Conservation (phyloP, 805 yeast genomes). For the Saccharomycopsis synnaedendra region DNA sequence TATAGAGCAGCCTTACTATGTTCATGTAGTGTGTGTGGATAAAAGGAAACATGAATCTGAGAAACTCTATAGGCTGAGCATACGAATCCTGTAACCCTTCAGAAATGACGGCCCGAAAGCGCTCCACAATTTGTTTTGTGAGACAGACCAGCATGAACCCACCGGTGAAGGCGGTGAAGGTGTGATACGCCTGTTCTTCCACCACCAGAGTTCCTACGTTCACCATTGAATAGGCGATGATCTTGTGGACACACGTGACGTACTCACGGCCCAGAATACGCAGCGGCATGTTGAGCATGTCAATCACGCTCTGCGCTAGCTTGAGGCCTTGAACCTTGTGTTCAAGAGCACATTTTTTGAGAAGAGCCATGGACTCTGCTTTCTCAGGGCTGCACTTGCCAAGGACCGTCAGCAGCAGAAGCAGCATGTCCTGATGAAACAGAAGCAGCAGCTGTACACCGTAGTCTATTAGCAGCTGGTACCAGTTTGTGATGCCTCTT, state of each 20-base stretch:
- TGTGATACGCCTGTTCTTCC: background rate
- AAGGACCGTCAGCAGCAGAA: background rate
- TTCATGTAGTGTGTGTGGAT: background rate
- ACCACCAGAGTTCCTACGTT: background rate
- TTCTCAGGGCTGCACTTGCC: background rate
- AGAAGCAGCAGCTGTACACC: background rate
- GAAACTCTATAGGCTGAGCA: background rate
- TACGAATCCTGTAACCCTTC: background rate
- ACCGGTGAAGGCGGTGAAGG: conserved; percentile 1
- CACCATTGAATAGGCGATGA: conserved; percentile 5
- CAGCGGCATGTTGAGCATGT: conserved; percentile 1
- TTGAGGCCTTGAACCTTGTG: conserved; percentile 2
- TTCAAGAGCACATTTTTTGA: background rate
- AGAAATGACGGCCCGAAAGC: background rate
- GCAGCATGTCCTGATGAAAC: conserved; percentile 2
- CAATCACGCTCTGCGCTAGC: conserved; percentile 7
- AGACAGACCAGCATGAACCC: conserved; percentile 5
- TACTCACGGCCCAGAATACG: background rate
- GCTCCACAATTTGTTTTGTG: background rate
- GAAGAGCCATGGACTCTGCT: background rate
- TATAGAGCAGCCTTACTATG: background rate
- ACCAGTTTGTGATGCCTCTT: conserved; percentile 3
- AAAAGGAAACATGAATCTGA: background rate
- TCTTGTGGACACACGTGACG: conserved; percentile 1
- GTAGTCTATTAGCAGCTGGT: conserved; percentile 3